A percentile compares a stretch with the other conserved stretches of the same genome.
These are phyloP conservation scores for Acanthamoeba lugdunensis DNA, from an alignment of 208 protist species.

Conservation along the genomic window DNA sequence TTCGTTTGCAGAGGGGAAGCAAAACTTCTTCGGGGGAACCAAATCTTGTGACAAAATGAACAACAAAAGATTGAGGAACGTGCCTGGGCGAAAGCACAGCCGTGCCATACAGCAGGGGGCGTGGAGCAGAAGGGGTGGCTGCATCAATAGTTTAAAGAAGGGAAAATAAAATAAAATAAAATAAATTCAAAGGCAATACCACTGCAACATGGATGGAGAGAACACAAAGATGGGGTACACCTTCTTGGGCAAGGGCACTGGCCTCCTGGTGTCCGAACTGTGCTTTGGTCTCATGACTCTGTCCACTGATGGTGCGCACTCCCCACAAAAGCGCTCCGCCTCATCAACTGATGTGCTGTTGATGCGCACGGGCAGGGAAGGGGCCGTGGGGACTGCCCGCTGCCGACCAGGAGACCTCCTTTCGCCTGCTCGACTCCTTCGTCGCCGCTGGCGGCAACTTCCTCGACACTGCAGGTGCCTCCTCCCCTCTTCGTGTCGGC, in stretches of 20 bases:
- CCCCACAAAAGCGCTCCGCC: neutral
- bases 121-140: too few relatives aligned
- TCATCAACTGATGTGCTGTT: neutral
- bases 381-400: constrained; percentile 39
- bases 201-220: neutral
- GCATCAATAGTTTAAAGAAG: too few relatives aligned
- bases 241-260: constrained; percentile 9
- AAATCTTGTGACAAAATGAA: too few relatives aligned
- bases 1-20: too few relatives aligned
- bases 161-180: too few relatives aligned
- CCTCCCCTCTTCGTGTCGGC: neutral
- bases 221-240: neutral
- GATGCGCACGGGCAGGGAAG: neutral
- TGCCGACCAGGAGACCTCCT: constrained; percentile 7
- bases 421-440: constrained; percentile 2
- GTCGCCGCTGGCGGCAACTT: constrained; percentile 62
- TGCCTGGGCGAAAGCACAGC: too few relatives aligned
- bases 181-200: neutral
- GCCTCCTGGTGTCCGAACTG: constrained; percentile 31
- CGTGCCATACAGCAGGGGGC: too few relatives aligned
- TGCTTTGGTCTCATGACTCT: constrained; percentile 54
- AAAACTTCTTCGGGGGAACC: too few relatives aligned
- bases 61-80: too few relatives aligned
- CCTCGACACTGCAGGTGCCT: constrained; percentile 31
- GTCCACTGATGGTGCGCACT: neutral